Evolutionary conservation across 179 eudicot species (phyloP), one percentile per base, ranked within the genome.

Genomic region (Drosera spatulata): DNA sequence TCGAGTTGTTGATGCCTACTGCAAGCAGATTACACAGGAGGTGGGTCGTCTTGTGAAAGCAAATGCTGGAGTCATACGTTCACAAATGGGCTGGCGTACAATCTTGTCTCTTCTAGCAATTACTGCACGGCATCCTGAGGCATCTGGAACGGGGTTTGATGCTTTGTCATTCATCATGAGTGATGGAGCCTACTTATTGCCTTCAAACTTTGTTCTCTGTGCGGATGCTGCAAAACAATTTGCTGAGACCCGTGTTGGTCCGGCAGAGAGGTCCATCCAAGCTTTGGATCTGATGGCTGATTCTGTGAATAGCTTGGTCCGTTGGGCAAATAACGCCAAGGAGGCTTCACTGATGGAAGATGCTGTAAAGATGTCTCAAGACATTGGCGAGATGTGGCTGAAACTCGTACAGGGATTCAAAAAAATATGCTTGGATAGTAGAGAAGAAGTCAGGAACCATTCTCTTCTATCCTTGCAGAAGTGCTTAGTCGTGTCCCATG

Each of bases 331-430:
- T 12, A 71, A 74, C 47, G 56, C 78, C 45, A 60, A 69, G 67
- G 75, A 51, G 39, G 67, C 63, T 7, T 52, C 60, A 14, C 40
- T 45, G 69, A 56, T 57, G 5, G 75, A 63, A 46, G 81, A 70
- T 50, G 69, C 69, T 44, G 56, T 53, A 14, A 75, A 67, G 39
- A 42, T 66, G 42, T 59, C 57, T 37, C 69, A 66, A 14, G 79
- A 75, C 52, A 75, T 75, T 11, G 75, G 70, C 58, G 79, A 75
- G 39, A 75, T 71, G 79, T 75, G 79, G 79, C 64, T 75, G 64
- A 67, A 69, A 67, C 75, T 75, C 37, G 72, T 71, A 38, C 79
- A 75, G 68, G 75, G 69, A 12, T 44, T 71, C 45, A 63, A 69
- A 39, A 75, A 66, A 57, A 67, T 71, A 52, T 75, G 79, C 57